phyloP scores from a whole-genome alignment of 2,329 filamentous ascomycete genomes.

The Corynespora cassiicola region DNA sequence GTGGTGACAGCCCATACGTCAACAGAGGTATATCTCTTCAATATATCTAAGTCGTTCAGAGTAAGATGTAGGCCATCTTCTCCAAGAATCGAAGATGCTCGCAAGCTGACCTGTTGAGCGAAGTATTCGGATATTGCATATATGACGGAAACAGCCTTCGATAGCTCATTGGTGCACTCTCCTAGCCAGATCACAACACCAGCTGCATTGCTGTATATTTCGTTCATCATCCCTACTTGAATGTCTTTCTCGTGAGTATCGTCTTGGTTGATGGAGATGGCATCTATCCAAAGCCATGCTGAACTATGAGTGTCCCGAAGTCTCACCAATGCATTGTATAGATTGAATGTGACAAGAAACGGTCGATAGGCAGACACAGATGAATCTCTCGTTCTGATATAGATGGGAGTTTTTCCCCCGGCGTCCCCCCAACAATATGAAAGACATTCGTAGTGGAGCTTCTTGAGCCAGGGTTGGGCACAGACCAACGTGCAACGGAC shows the following conservation, averaged over 20 bases:
- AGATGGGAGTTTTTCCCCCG: neutral
- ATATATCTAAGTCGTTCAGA: conserved; percentile 1
- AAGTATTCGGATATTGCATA: conserved; percentile 3
- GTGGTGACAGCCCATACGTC: neutral
- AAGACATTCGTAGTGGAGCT: conserved; percentile 9
- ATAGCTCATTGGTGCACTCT: neutral
- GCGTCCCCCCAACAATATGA: conserved; percentile 13
- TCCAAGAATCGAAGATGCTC: conserved; percentile 2
- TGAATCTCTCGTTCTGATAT: neutral
- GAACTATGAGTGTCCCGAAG: conserved; percentile 1
- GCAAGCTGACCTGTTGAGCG: too few relatives aligned
- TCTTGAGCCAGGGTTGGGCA: conserved; percentile 1
- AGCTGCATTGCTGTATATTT: conserved; percentile 31
- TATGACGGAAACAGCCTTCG: neutral
- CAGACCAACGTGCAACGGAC: conserved; percentile 5
- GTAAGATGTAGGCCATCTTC: conserved; percentile 2
- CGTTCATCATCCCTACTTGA: conserved; percentile 33
- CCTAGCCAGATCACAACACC: conserved; percentile 36
- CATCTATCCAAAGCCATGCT: conserved; percentile 27
- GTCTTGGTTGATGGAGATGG: conserved; percentile 26
- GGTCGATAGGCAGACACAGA: neutral
- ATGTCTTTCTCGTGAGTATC: conserved; percentile 25
- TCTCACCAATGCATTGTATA: conserved; percentile 8
- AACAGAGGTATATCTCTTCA: neutral
- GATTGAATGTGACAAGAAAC: conserved; percentile 12